These are phyloP conservation scores for Cercospora berteroae DNA, from an alignment of 2,329 filamentous ascomycete species.

Conservation along the genomic window DNA sequence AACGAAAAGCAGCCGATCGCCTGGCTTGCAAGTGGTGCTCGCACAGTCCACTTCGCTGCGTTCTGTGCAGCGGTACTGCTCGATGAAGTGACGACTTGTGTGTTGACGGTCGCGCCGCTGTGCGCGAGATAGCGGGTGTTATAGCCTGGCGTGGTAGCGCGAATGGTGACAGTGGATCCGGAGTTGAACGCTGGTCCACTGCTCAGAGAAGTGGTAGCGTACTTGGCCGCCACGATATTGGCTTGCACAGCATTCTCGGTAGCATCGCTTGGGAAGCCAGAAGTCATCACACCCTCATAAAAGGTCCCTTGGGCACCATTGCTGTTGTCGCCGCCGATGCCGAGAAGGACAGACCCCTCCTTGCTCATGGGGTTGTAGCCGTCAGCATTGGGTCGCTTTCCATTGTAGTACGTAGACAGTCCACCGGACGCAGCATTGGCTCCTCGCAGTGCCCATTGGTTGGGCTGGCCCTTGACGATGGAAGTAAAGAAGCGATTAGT, in stretches of 20 bases:
- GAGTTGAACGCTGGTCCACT: slow-evolving; percentile 51
- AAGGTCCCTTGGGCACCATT: slow-evolving; percentile 53
- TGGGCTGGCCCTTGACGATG: slow-evolving; percentile 55
- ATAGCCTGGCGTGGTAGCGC: slow-evolving; percentile 55
- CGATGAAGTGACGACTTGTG: slow-evolving; percentile 54
- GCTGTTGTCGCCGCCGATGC: slow-evolving; percentile 68
- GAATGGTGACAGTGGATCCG: slow-evolving; percentile 55
- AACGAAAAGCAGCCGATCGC: slow-evolving; percentile 57
- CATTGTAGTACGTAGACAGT: slow-evolving; percentile 60
- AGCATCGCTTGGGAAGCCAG: slow-evolving; percentile 59
- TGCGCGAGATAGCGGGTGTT: slow-evolving; percentile 57
- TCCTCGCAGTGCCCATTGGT: slow-evolving; percentile 60
- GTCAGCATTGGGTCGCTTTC: slow-evolving; percentile 49
- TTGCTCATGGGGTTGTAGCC: slow-evolving; percentile 64
- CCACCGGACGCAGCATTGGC: slow-evolving; percentile 55
- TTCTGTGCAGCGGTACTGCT: slow-evolving; percentile 52
- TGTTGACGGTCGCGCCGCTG: slow-evolving; percentile 52
- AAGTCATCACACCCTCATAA: slow-evolving; percentile 64
- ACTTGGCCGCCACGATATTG: slow-evolving; percentile 60
- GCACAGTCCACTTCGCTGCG: slow-evolving; percentile 55
- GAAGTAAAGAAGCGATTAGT: slow-evolving; percentile 58
- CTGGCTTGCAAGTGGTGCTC: slow-evolving; percentile 54
- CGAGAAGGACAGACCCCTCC: slow-evolving; percentile 65
- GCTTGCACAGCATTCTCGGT: slow-evolving; percentile 53
- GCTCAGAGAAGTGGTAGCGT: slow-evolving; percentile 50